Evolutionary conservation across 2,329 filamentous ascomycete species (phyloP).

Genomic region (Cytospora leucostoma): DNA sequence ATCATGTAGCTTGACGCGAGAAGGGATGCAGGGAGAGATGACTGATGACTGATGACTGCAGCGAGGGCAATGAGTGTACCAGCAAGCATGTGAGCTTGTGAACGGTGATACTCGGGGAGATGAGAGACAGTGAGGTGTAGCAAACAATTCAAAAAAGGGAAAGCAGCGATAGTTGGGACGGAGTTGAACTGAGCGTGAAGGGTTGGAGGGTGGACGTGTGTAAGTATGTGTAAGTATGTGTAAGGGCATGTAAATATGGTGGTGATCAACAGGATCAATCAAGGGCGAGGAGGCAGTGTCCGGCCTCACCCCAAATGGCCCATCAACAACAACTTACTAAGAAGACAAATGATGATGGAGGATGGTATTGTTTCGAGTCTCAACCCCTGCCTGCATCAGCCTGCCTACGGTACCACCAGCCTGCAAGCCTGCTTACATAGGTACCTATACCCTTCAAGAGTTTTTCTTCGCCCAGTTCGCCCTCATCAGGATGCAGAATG

Average conservation of each 20-base stretch:
- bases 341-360: not conserved
- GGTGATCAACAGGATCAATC: not conserved
- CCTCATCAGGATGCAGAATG: no score
- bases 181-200: not conserved
- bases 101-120: not conserved
- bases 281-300: not conserved
- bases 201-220: not conserved
- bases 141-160: not conserved
- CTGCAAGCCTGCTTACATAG: not conserved
- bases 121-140: not conserved
- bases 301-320: not conserved
- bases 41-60: not conserved
- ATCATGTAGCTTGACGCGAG: not conserved
- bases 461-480: no score
- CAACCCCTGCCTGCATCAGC: not conserved
- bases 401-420: not conserved
- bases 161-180: not conserved
- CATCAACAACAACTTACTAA: not conserved
- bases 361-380: slow-evolving; percentile 3
- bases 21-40: not conserved
- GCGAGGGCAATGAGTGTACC: not conserved
- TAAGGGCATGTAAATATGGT: no score
- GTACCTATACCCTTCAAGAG: no score
- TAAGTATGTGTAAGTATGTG: not conserved
- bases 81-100: not conserved